Base-by-base conservation (phyloP, 441 rosid genomes). In the Viola pubescens region DNA sequence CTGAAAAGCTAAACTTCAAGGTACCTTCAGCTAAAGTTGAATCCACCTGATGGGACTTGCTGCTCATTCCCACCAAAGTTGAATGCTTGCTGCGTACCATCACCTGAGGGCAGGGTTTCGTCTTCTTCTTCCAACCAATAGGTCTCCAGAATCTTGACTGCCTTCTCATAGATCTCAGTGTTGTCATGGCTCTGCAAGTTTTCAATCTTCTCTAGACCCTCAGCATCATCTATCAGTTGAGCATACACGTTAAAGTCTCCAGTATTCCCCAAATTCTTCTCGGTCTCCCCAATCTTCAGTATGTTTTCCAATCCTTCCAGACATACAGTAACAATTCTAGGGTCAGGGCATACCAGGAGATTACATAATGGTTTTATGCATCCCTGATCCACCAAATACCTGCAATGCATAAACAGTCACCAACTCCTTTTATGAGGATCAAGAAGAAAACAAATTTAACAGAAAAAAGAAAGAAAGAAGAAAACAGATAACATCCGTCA, bases 81-180 rank as follows among this genome's bases (percentile, higher is more conserved):
- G 47, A 86, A 79, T 37, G 79, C 84, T 45, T 73, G 42, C 66
- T 79, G 87, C 14, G 81, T 46, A 44, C 71, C 71, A 65, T 79
- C 86, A 46, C 81, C 94, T 14, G 83, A 56, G 16, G 81, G 83
- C 70, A 77, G 62, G 8, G 82, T 68, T 73, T 81, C 90, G 0
- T 81, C 91, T 7, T 83, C 92, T 44, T 82, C 91, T 64, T 82
- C 94, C 69, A 81, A 59, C 96, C 96, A 88, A 74, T 82, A 86
- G 11, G 87, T 77, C 74, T 83, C 90, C 2, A 88, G 83, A 62
- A 83, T 72, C 69, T 81, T 82, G 16, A 85, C 86, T 53, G 88
- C 88, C 67, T 86, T 83, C 72, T 83, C 84, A 60, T 82, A 84
- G 39, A 84, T 84, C 65, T 84, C 90, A 64, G 47, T 73, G 63